Evolutionary conservation across 2,329 filamentous ascomycete genomes (phyloP).

Genomic region (Aspergillus aculeatus): DNA sequence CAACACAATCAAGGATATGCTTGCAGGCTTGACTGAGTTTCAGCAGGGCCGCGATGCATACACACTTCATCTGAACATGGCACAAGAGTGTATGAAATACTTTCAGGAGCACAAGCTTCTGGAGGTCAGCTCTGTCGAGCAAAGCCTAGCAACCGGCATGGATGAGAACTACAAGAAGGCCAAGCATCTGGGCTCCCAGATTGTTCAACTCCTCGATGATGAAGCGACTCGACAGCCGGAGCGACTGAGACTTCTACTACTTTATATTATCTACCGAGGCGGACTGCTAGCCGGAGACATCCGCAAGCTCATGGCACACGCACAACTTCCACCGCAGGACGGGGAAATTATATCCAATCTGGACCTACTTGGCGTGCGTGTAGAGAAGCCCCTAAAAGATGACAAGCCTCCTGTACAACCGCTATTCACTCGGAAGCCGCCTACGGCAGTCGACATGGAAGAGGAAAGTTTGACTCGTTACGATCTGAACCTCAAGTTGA

Average conservation of each 20-base stretch:
- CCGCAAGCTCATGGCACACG: conserved; percentile 78
- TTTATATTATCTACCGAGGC: conserved; percentile 83
- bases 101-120: conserved; percentile 82
- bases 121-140: conserved; percentile 84
- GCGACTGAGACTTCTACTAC: conserved; percentile 76
- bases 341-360: conserved; percentile 71
- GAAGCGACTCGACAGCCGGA: conserved; percentile 69
- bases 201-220: conserved; percentile 86
- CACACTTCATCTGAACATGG: conserved; percentile 92
- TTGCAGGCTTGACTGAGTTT: conserved; percentile 90
- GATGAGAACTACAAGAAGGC: conserved; percentile 91
- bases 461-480: conserved; percentile 86
- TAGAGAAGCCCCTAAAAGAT: conserved; percentile 74
- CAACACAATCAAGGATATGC: conserved; percentile 94
- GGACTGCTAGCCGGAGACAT: conserved; percentile 83
- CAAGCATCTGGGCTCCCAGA: conserved; percentile 80
- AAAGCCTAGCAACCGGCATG: conserved; percentile 84
- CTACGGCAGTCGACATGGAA: conserved; percentile 58
- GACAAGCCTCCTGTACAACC: conserved; percentile 63
- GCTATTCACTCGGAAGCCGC: conserved; percentile 68
- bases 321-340: conserved; percentile 72
- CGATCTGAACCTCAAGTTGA: conserved; percentile 74
- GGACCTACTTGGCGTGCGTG: conserved; percentile 74
- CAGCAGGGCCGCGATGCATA: conserved; percentile 95
- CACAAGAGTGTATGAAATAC: conserved; percentile 92